A percentile compares a stretch with the other conserved stretches of the same genome.
Evolutionary conservation across 2,329 filamentous ascomycete genomes (phyloP).

Genomic region (Fusarium sp.): DNA sequence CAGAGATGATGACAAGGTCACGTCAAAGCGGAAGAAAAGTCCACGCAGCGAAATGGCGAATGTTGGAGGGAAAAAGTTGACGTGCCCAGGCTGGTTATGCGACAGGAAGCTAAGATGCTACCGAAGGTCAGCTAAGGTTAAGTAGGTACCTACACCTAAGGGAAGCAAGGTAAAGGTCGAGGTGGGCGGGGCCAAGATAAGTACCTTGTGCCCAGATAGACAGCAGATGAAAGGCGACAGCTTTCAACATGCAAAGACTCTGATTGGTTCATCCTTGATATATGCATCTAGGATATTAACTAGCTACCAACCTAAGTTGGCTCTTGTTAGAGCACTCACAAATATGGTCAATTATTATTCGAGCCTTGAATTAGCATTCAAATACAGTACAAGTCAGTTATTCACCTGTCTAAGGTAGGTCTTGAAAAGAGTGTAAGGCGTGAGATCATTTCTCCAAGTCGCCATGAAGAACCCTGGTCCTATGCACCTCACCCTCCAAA

Average conservation of each 20-base stretch:
- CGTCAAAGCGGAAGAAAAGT: background rate
- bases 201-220: background rate
- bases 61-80: slow-evolving; percentile 14
- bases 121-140: background rate
- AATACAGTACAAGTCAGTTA: too few relatives aligned
- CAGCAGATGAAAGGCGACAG: slow-evolving; percentile 39
- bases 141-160: background rate
- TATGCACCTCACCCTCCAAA: background rate
- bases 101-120: slow-evolving; percentile 11
- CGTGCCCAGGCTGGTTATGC: slow-evolving; percentile 20
- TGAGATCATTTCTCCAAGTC: background rate
- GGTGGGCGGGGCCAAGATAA: background rate
- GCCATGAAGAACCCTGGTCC: background rate
- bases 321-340: background rate
- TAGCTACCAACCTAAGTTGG: background rate
- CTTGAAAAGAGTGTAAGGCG: background rate
- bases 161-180: too few relatives aligned
- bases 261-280: slow-evolving; percentile 37
- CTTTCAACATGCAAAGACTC: slow-evolving; percentile 32
- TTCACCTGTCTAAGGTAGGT: background rate
- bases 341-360: background rate
- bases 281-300: background rate
- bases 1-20: background rate
- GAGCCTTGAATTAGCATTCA: too few relatives aligned
- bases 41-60: slow-evolving; percentile 24